Conservation (phyloP, 2,329 filamentous ascomycete species). For the Davidsoniella eucalypti region DNA sequence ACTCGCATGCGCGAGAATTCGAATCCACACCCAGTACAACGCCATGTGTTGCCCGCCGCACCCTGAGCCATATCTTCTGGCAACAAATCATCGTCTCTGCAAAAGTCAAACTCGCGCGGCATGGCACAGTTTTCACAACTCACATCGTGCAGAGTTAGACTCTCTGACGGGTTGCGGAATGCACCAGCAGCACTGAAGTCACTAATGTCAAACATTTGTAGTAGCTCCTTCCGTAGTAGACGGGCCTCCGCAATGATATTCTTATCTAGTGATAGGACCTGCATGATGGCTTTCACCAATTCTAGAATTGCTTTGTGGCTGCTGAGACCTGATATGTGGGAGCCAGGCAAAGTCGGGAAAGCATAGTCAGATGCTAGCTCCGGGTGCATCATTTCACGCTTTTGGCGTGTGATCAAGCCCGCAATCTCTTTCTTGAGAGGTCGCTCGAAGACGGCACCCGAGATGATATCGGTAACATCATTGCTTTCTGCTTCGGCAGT, state of each 20-base stretch:
- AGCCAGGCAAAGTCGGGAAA: conserved; percentile 67
- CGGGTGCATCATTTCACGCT: conserved; percentile 75
- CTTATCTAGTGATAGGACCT: conserved; percentile 80
- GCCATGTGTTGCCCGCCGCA: conserved; percentile 40
- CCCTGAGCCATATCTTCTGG: conserved; percentile 26
- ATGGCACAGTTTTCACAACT: conserved; percentile 86
- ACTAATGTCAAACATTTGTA: conserved; percentile 80
- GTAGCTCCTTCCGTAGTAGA: conserved; percentile 71
- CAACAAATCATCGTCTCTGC: conserved; percentile 70
- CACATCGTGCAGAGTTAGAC: conserved; percentile 55
- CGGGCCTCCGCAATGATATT: conserved; percentile 79
- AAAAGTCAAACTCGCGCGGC: conserved; percentile 77
- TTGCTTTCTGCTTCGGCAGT: conserved; percentile 41
- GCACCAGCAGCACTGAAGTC: conserved; percentile 82
- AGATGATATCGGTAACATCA: conserved; percentile 35
- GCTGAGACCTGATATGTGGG: conserved; percentile 28
- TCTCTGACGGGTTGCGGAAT: conserved; percentile 72
- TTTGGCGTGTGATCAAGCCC: conserved; percentile 66
- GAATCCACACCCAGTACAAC: conserved; percentile 57
- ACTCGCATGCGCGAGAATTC: conserved; percentile 65
- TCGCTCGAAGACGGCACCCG: conserved; percentile 73
- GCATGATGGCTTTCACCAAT: conserved; percentile 83
- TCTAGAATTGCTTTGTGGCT: conserved; percentile 39
- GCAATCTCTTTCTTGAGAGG: conserved; percentile 80
- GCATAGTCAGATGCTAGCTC: conserved; percentile 75